phyloP scores from a whole-genome alignment of 2,329 filamentous ascomycete genomes.

The Ophioceras dolichostomum region DNA sequence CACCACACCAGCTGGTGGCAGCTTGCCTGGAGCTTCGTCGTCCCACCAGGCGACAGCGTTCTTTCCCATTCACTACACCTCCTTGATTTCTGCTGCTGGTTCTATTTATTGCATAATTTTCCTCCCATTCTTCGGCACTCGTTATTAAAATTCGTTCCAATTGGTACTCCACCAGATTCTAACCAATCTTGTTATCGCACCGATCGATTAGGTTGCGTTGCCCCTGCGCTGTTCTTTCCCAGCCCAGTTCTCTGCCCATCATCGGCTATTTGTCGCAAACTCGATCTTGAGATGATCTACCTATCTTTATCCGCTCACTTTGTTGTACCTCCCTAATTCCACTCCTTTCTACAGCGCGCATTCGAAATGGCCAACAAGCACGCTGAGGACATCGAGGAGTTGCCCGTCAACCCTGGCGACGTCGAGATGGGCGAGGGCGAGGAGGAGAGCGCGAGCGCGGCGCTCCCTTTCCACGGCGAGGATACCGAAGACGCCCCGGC shows the following conservation, averaged over 20 bases:
- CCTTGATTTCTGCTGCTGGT: background rate
- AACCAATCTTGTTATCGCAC: too few relatives aligned
- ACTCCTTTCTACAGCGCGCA: too few relatives aligned
- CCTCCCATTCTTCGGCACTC: too few relatives aligned
- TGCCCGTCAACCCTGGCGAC: conserved; percentile 10
- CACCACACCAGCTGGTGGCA: too few relatives aligned
- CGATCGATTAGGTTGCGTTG: too few relatives aligned
- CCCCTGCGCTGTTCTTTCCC: background rate
- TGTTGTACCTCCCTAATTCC: too few relatives aligned
- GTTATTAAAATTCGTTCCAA: too few relatives aligned
- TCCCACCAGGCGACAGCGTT: too few relatives aligned
- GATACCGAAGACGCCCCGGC: conserved; percentile 18
- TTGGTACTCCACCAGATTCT: too few relatives aligned
- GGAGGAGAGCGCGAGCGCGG: conserved; percentile 15
- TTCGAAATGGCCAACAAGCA: conserved; percentile 14
- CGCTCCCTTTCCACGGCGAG: conserved; percentile 22
- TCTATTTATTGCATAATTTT: background rate
- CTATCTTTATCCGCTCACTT: background rate
- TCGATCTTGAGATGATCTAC: too few relatives aligned
- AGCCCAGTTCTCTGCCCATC: background rate
- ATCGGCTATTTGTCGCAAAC: background rate
- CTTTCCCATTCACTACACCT: too few relatives aligned
- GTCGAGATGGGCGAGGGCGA: conserved; percentile 15
- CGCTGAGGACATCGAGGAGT: conserved; percentile 16
- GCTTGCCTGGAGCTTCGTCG: too few relatives aligned